Conservation (phyloP, 1,284 basidiomycete genomes). For the Rhodotorula sp. region DNA sequence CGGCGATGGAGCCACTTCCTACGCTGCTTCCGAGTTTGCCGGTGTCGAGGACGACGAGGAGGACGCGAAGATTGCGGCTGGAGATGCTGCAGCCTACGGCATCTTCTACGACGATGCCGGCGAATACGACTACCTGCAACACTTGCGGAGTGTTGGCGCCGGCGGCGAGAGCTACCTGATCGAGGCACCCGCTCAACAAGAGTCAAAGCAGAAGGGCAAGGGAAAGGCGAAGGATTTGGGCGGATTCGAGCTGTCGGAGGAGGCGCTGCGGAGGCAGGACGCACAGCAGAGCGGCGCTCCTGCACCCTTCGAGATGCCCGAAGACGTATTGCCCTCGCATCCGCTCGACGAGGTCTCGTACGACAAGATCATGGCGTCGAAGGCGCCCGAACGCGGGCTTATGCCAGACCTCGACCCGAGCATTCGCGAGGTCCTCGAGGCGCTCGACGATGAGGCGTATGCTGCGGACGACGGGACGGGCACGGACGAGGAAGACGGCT, state of each 20-base stretch:
- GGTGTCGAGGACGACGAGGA: slow-evolving; percentile 8
- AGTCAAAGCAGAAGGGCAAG: slow-evolving; percentile 40
- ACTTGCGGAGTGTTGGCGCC: slow-evolving; percentile 72
- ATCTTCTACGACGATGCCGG: slow-evolving; percentile 92
- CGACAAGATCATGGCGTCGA: slow-evolving; percentile 28
- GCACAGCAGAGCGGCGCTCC: not conserved
- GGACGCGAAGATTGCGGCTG: slow-evolving; percentile 53
- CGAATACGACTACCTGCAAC: slow-evolving; percentile 98
- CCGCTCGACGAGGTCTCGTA: slow-evolving; percentile 40
- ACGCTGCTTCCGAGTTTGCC: not conserved
- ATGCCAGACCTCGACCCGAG: slow-evolving; percentile 97
- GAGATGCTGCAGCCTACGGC: slow-evolving; percentile 87
- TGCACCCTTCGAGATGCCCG: slow-evolving; percentile 28
- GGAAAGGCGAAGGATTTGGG: not conserved
- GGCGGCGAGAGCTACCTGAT: slow-evolving; percentile 57
- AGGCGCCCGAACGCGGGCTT: slow-evolving; percentile 61
- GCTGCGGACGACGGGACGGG: slow-evolving; percentile 51
- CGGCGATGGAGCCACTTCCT: slow-evolving; percentile 11
- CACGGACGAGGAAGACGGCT: slow-evolving; percentile 47
- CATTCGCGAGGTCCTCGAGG: slow-evolving; percentile 87
- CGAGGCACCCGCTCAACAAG: slow-evolving; percentile 29
- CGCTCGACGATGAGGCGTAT: slow-evolving; percentile 93
- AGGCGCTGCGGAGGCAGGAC: not conserved
- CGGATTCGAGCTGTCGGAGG: slow-evolving; percentile 16
- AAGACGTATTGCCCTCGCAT: slow-evolving; percentile 36